Conservation (phyloP, 371 early-diverging fungal species). For the Haplosporangium sp. region DNA sequence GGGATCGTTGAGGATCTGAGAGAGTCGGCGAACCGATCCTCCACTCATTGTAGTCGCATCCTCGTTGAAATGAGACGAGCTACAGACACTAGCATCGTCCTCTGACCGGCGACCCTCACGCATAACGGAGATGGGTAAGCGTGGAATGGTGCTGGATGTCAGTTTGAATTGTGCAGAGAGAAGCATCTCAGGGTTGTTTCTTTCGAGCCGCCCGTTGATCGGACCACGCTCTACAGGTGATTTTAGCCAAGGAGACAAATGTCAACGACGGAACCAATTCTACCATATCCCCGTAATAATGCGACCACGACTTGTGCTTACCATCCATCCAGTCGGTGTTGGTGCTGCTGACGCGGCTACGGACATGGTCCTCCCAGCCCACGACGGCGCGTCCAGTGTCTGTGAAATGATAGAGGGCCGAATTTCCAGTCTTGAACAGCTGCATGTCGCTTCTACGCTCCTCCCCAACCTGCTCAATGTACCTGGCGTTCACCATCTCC, state of each 20-base stretch:
- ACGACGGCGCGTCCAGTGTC: constrained; percentile 62
- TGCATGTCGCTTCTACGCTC: constrained; percentile 43
- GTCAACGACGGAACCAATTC: neutral
- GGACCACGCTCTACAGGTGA: constrained; percentile 20
- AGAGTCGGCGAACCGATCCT: constrained; percentile 25
- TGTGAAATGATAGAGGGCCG: constrained; percentile 69
- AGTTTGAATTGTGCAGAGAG: constrained; percentile 27
- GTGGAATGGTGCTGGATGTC: constrained; percentile 24
- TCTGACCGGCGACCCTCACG: constrained; percentile 27
- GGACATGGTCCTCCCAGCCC: constrained; percentile 59
- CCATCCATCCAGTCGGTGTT: constrained; percentile 54
- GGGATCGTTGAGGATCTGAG: constrained; percentile 46
- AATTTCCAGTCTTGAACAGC: constrained; percentile 58
- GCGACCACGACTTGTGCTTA: constrained; percentile 4
- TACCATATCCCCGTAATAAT: neutral
- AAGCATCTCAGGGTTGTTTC: constrained; percentile 24
- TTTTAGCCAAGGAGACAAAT: neutral
- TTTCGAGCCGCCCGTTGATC: constrained; percentile 11
- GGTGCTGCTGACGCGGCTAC: constrained; percentile 41
- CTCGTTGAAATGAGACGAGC: constrained; percentile 13
- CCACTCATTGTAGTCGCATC: constrained; percentile 7
- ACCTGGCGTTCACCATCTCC: constrained; percentile 65
- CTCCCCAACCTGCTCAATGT: constrained; percentile 67
- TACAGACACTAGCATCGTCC: constrained; percentile 28
- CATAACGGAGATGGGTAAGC: constrained; percentile 41